phyloP scores from a whole-genome alignment of 768 basidiomycete genomes.

The Leccinum uliginosum region DNA sequence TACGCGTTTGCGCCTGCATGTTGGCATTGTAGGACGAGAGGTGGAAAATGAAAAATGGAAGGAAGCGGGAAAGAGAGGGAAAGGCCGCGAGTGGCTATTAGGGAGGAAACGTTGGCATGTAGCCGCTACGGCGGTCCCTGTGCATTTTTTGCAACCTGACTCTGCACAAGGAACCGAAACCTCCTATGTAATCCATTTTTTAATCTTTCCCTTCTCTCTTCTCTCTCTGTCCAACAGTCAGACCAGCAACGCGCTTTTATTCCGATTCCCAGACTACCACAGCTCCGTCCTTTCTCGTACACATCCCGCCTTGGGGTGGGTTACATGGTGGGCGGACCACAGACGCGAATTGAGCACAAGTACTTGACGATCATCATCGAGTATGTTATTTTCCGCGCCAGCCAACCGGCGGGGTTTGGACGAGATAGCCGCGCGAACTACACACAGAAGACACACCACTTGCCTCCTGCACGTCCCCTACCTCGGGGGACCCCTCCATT shows the following conservation, averaged over 20 bases:
- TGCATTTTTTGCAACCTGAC: conserved; percentile 25
- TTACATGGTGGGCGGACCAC: conserved; percentile 3
- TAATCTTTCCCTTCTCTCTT: conserved; percentile 3
- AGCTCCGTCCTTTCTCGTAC: neutral
- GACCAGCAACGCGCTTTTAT: conserved; percentile 6
- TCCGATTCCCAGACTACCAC: neutral
- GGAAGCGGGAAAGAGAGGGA: conserved; percentile 59
- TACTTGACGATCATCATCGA: neutral
- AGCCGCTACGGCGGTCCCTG: conserved; percentile 31
- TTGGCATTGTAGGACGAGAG: conserved; percentile 61
- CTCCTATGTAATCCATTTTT: conserved; percentile 11
- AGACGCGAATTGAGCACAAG: conserved; percentile 10
- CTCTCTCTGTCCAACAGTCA: neutral
- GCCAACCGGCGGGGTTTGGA: conserved; percentile 1
- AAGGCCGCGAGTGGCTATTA: conserved; percentile 50
- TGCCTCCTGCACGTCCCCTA: conserved; percentile 1
- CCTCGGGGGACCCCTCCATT: conserved; percentile 5
- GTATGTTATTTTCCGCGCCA: neutral
- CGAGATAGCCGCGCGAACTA: conserved; percentile 1
- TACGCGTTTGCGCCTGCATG: conserved; percentile 86
- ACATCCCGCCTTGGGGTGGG: neutral
- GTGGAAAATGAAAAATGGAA: conserved; percentile 43
- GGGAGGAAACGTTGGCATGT: conserved; percentile 50
- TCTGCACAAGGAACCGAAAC: conserved; percentile 24
- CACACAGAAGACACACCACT: conserved; percentile 1